These are phyloP conservation scores for Bipolaris bicolor DNA, from an alignment of 2,329 filamentous ascomycete genomes.

Conservation along the genomic window DNA sequence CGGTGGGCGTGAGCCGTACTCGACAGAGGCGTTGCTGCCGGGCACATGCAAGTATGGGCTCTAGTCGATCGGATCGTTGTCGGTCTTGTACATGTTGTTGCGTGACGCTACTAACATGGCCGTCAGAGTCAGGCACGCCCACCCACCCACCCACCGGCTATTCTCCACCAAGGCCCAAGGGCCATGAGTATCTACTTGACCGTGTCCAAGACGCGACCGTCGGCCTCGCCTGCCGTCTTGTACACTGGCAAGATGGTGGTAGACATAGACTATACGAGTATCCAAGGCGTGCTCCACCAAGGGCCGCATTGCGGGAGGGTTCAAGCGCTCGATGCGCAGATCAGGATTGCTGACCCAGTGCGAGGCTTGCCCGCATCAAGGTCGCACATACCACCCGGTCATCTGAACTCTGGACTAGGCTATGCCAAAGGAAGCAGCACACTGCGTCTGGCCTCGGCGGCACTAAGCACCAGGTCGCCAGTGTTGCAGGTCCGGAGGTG, in stretches of 20 bases:
- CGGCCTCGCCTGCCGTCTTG: not conserved
- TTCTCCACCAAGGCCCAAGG: constrained; percentile 4
- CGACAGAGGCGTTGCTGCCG: not conserved
- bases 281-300: constrained; percentile 1
- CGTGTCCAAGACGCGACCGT: not conserved
- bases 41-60: not conserved
- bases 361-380: not conserved
- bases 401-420: not conserved
- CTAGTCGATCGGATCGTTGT: constrained; percentile 10
- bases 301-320: constrained; percentile 24
- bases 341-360: constrained; percentile 1
- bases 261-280: not conserved
- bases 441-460: not conserved
- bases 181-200: not conserved
- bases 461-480: not conserved
- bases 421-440: not conserved
- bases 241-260: not conserved
- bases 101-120: constrained; percentile 1
- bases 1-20: not conserved
- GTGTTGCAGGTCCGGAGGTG: constrained; percentile 3
- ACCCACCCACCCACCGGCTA: constrained; percentile 29
- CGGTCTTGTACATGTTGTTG: not conserved
- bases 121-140: constrained; percentile 21
- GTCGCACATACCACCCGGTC: not conserved
- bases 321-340: constrained; percentile 23